Evolutionary conservation across 2,329 filamentous ascomycete genomes (phyloP).

Genomic region (Polychaeton citri): DNA sequence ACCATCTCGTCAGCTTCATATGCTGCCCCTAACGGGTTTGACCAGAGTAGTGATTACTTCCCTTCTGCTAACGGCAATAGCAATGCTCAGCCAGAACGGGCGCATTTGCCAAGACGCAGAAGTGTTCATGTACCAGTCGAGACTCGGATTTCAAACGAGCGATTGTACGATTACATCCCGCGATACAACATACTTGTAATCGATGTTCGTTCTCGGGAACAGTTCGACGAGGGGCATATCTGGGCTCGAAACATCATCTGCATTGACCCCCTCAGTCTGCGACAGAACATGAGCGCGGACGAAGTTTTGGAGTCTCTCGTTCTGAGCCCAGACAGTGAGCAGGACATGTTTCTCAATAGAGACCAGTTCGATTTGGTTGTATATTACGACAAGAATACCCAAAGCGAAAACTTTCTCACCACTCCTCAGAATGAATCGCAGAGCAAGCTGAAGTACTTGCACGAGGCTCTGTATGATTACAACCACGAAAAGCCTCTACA

Average conservation of each 20-base stretch:
- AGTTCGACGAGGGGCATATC: slow-evolving; percentile 83
- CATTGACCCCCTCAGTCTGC: slow-evolving; percentile 68
- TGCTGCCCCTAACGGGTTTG: slow-evolving; percentile 21
- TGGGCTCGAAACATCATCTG: slow-evolving; percentile 74
- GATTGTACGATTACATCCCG: slow-evolving; percentile 57
- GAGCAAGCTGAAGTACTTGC: slow-evolving; percentile 53
- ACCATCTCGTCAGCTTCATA: slow-evolving; percentile 27
- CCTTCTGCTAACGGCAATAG: slow-evolving; percentile 14
- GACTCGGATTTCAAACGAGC: slow-evolving; percentile 52
- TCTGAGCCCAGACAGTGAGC: slow-evolving; percentile 61
- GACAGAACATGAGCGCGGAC: slow-evolving; percentile 53
- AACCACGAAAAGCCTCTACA: slow-evolving; percentile 66
- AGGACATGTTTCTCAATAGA: slow-evolving; percentile 55
- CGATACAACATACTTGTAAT: slow-evolving; percentile 63
- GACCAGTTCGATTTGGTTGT: slow-evolving; percentile 76
- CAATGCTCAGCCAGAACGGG: slow-evolving; percentile 1
- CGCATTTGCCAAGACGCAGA: slow-evolving; percentile 21
- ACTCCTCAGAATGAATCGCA: slow-evolving; percentile 29
- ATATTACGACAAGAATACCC: slow-evolving; percentile 67
- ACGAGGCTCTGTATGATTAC: slow-evolving; percentile 70
- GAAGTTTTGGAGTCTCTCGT: slow-evolving; percentile 55
- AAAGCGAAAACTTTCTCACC: slow-evolving; percentile 43
- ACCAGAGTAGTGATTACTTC: slow-evolving; percentile 30
- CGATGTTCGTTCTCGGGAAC: slow-evolving; percentile 66
- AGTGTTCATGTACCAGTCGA: slow-evolving; percentile 40